Evolutionary conservation across 441 rosid genomes (phyloP).

Genomic region (Bruguiera hainesii): DNA sequence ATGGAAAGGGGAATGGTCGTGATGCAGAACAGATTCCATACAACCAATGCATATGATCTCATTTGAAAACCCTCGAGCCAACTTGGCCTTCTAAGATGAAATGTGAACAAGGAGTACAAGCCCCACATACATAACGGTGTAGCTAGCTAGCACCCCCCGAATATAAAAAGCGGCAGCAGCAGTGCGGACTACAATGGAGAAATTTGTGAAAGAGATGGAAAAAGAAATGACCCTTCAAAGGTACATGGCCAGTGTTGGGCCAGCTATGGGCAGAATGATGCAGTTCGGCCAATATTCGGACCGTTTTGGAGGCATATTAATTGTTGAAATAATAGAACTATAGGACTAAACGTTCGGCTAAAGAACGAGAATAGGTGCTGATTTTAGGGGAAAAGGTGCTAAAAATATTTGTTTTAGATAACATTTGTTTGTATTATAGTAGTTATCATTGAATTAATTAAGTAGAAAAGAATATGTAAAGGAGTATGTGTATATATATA

Average conservation of each 20-base stretch:
- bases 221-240: conserved; percentile 21
- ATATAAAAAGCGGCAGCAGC: conserved; percentile 5
- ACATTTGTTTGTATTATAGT: conserved; percentile 15
- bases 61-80: conserved; percentile 35
- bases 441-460: conserved; percentile 1
- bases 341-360: conserved; percentile 25
- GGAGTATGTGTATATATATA: background rate
- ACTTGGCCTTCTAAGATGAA: conserved; percentile 32
- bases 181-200: conserved; percentile 2
- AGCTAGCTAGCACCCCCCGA: too few relatives aligned
- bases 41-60: conserved; percentile 26
- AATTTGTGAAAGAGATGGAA: conserved; percentile 8
- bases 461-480: conserved; percentile 12
- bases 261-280: conserved; percentile 37
- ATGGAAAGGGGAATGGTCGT: conserved; percentile 3
- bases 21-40: conserved; percentile 28
- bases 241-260: conserved; percentile 27
- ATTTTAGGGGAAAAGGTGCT: conserved; percentile 18
- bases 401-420: conserved; percentile 1
- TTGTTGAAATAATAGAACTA: conserved; percentile 46
- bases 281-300: conserved; percentile 20
- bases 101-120: background rate
- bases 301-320: conserved; percentile 24
- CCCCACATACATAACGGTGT: too few relatives aligned
- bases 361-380: conserved; percentile 28